Conservation (phyloP, 2,329 filamentous ascomycete genomes). For the Phaeosphaeria sp. region DNA sequence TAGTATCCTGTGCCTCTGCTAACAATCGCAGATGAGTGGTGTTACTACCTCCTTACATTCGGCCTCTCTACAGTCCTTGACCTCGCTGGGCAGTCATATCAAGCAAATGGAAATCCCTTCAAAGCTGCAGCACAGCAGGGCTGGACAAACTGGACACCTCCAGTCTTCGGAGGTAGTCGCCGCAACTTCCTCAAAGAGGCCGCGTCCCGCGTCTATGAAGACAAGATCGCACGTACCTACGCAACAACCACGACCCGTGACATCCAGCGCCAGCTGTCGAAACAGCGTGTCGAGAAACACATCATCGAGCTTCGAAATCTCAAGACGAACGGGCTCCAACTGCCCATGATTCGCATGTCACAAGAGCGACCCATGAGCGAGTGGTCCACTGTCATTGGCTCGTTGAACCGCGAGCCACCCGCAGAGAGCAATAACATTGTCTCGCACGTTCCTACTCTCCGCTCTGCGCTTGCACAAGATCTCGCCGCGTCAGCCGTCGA, state of each 20-base stretch:
- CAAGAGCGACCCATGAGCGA: constrained; percentile 51
- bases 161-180: constrained; percentile 54
- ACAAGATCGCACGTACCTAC: constrained; percentile 51
- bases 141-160: constrained; percentile 63
- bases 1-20: constrained; percentile 6
- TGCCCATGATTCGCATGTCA: constrained; percentile 46
- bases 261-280: constrained; percentile 48
- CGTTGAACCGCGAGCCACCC: constrained; percentile 33
- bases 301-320: constrained; percentile 51
- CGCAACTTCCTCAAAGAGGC: constrained; percentile 67
- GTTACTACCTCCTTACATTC: constrained; percentile 64
- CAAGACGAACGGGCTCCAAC: constrained; percentile 43
- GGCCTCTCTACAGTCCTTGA: constrained; percentile 63
- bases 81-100: constrained; percentile 52
- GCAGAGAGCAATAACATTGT: constrained; percentile 31
- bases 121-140: constrained; percentile 59
- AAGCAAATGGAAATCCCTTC: constrained; percentile 55
- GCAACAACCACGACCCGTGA: constrained; percentile 43
- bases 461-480: constrained; percentile 26
- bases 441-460: constrained; percentile 38
- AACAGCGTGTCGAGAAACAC: constrained; percentile 51
- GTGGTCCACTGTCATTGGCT: constrained; percentile 45
- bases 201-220: constrained; percentile 65
- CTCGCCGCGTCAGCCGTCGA: constrained; percentile 27
- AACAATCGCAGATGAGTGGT: constrained; percentile 63